Evolutionary conservation across 75 land plant genomes (phyloP).

Genomic region (Cunninghamia lanceolata): DNA sequence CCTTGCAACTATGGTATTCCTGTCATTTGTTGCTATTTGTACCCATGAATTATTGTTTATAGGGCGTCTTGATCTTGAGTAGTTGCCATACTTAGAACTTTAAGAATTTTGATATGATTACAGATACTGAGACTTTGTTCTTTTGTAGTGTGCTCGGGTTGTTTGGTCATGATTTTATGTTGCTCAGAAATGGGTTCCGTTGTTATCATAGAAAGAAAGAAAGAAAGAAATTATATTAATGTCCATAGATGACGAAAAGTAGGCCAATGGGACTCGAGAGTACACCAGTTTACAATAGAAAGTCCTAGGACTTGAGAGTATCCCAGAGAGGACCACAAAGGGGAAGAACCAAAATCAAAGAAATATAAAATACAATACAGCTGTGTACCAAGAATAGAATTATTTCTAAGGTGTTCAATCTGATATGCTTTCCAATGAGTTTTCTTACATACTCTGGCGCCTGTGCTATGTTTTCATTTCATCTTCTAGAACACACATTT

Average conservation of each 20-base stretch:
- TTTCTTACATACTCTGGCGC: not conserved
- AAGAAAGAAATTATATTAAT: not conserved
- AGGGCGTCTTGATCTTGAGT: not conserved
- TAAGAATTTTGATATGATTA: not conserved
- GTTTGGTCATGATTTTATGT: not conserved
- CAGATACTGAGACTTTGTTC: not conserved
- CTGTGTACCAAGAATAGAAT: too few species aligned
- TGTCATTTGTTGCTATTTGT: too few species aligned
- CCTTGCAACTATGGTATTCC: too few species aligned
- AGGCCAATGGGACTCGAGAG: not conserved
- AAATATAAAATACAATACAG: not conserved
- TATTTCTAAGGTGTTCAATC: not conserved
- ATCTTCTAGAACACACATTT: not conserved
- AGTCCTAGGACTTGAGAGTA: too few species aligned
- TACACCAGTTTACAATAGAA: not conserved
- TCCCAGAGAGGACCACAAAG: not conserved
- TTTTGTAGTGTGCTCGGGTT: not conserved
- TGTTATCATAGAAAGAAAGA: not conserved
- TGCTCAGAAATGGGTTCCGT: not conserved
- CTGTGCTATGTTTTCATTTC: not conserved
- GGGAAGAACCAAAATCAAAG: not conserved
- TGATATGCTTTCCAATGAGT: not conserved
- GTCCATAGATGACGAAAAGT: not conserved
- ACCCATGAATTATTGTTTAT: not conserved
- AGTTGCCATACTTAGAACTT: not conserved